These are phyloP conservation scores for Saccharomyces hybrid DNA, from an alignment of 1,139 yeast species.

Conservation along the genomic window DNA sequence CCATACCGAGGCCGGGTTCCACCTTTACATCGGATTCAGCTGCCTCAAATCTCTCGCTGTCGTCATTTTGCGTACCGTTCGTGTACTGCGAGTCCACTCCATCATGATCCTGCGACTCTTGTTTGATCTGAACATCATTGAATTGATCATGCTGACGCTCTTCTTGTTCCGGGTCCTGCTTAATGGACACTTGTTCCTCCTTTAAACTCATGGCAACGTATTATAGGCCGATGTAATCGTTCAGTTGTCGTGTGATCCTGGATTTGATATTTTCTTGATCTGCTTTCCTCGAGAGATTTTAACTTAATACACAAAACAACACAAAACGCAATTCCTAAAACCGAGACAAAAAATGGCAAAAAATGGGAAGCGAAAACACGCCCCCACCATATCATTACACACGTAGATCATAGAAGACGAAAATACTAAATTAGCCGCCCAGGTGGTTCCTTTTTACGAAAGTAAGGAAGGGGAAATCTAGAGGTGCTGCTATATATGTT, in stretches of 20 bases:
- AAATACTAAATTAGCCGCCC: not conserved
- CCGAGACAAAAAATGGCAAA: not conserved
- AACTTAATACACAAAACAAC: not conserved
- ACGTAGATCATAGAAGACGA: not conserved
- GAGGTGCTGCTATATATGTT: not conserved
- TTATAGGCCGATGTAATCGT: not conserved
- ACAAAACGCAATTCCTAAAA: not conserved
- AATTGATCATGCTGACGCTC: not conserved
- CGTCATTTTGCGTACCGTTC: not conserved
- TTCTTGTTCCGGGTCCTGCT: slow-evolving; percentile 7
- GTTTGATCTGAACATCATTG: not conserved
- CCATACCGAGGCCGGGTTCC: slow-evolving; percentile 7
- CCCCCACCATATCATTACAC: not conserved
- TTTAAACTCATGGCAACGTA: slow-evolving; percentile 7
- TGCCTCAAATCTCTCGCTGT: not conserved
- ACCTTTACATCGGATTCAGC: not conserved
- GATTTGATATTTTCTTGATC: not conserved
- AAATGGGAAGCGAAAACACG: not conserved
- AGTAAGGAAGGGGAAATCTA: not conserved
- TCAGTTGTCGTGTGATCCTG: not conserved
- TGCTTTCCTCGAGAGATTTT: not conserved
- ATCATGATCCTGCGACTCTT: not conserved
- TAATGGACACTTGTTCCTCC: slow-evolving; percentile 8
- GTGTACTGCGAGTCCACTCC: not conserved
- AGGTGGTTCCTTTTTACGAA: not conserved